Conservation (phyloP, 2,329 filamentous ascomycete species). For the Sarocladiaceae sp. region DNA sequence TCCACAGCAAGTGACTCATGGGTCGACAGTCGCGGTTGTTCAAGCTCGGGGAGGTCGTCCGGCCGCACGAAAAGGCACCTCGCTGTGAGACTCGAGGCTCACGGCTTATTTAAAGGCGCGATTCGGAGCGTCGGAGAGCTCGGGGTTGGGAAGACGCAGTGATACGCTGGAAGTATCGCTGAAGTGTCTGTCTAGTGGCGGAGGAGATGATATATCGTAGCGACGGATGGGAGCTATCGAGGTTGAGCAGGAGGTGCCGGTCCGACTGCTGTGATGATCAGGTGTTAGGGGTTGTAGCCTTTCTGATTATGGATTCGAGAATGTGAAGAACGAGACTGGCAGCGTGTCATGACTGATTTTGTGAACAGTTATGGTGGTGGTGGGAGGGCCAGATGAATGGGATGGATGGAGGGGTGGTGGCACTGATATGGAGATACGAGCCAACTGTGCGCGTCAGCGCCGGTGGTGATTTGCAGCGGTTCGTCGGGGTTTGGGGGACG, state of each 20-base stretch:
- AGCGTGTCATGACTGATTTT: constrained; percentile 5
- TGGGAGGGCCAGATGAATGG: background rate
- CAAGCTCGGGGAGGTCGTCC: constrained; percentile 30
- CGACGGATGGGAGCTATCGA: background rate
- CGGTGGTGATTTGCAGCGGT: background rate
- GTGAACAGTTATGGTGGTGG: background rate
- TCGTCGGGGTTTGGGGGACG: no score
- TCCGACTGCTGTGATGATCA: background rate
- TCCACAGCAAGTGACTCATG: constrained; percentile 98
- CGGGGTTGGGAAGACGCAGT: background rate
- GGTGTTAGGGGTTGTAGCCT: constrained; percentile 6
- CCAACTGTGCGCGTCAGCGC: constrained; percentile 5
- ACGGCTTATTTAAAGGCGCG: constrained; percentile 89
- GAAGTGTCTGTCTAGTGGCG: background rate
- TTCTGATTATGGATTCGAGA: background rate
- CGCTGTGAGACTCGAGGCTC: constrained; percentile 79
- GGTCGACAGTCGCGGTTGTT: constrained; percentile 30
- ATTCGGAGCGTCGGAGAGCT: constrained; percentile 26
- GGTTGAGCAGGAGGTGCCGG: background rate
- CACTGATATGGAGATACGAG: constrained; percentile 1
- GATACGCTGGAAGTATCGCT: no score
- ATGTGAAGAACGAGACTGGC: constrained; percentile 3
- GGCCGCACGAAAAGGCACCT: constrained; percentile 64
- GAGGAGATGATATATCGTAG: background rate
- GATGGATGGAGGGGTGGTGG: constrained; percentile 7